Base-by-base conservation (phyloP, 768 basidiomycete species). In the Xerocomellus intermedius region DNA sequence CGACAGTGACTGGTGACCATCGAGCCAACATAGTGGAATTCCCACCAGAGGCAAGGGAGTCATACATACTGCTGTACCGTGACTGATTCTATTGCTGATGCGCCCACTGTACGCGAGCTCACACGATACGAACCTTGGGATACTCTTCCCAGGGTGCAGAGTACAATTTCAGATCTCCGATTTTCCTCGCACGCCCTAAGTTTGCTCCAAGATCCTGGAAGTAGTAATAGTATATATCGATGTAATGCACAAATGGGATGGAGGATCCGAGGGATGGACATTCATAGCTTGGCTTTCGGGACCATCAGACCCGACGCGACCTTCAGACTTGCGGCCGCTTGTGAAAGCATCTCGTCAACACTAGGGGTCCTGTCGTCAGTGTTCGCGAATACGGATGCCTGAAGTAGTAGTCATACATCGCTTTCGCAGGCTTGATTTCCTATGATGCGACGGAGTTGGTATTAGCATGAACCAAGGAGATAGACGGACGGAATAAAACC, bases 351-450 rank as follows among this genome's bases (percentile, higher is more conserved):
- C 58, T 94, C 89, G 48, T 95, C 92, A 47, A 96, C 83, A 69
- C 88, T 90, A 52, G 2, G 42, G 6, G 22, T 44, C 17, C 14
- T n/a, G 35, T 56, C 24, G 50, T 63, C n/a, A 68, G 42, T 26
- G 53, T 44, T 33, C 36, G 22, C 46, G 6, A 7, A 50, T 46
- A 61, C 8, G 42, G 10, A 33, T 43, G 22, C 28, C 42, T 26
- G 52, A 48, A 39, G 21, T 19, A 33, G 19, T 38, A 22, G n/a
- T 22, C 85, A 69, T 62, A 89, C 88, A 95, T 95, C 55, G 82
- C 82, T 69, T 86, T 89, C 5, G 93, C 94, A 2, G 91, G 86
- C 66, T 90, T 87, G 66, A 95, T 83, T 42, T 92, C 89, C 82
- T 84, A 49, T 9, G 45, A 37, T 22, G 14, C 16, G 30, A 60